Evolutionary conservation across 768 basidiomycete genomes (phyloP).

Genomic region (Suillus weaverae): DNA sequence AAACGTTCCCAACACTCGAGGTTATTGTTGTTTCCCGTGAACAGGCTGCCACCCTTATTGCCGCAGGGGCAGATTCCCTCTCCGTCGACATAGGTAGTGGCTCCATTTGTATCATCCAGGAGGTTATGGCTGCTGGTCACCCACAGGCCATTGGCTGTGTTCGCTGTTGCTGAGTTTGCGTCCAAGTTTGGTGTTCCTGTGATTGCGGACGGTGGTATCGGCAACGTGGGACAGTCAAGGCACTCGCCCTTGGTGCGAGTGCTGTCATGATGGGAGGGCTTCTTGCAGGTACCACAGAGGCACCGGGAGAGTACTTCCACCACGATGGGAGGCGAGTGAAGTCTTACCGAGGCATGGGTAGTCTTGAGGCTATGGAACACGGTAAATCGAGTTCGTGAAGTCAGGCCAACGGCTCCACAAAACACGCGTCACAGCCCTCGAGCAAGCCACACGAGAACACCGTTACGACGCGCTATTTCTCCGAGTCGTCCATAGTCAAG

Average conservation of each 20-base stretch:
- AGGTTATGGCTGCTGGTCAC: conserved; percentile 98
- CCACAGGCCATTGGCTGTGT: conserved; percentile 98
- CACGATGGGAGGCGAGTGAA: conserved; percentile 99
- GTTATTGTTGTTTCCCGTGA: conserved; percentile 97
- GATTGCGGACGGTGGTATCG: conserved; percentile 93
- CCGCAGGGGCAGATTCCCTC: conserved; percentile 90
- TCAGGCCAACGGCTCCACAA: conserved; percentile 35
- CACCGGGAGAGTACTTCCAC: conserved; percentile 98
- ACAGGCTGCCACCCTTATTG: conserved; percentile 92
- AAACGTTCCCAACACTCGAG: conserved; percentile 80
- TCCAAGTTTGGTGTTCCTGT: conserved; percentile 93
- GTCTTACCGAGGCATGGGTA: conserved; percentile 98
- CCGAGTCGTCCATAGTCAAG: conserved; percentile 74
- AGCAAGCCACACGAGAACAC: conserved; percentile 75
- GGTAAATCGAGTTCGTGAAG: conserved; percentile 44
- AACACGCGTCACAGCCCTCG: conserved; percentile 51
- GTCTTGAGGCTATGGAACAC: conserved; percentile 90
- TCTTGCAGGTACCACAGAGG: conserved; percentile 93
- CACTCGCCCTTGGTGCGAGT: conserved; percentile 87
- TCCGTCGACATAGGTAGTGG: conserved; percentile 98
- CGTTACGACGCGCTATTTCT: conserved; percentile 79
- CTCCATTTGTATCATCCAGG: conserved; percentile 99
- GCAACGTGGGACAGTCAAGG: conserved; percentile 99
- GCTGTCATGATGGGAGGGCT: conserved; percentile 99
- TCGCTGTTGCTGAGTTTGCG: conserved; percentile 91